Base-by-base conservation (phyloP, 352 stramenopile species). In the Globisporangium abappressorium region DNA sequence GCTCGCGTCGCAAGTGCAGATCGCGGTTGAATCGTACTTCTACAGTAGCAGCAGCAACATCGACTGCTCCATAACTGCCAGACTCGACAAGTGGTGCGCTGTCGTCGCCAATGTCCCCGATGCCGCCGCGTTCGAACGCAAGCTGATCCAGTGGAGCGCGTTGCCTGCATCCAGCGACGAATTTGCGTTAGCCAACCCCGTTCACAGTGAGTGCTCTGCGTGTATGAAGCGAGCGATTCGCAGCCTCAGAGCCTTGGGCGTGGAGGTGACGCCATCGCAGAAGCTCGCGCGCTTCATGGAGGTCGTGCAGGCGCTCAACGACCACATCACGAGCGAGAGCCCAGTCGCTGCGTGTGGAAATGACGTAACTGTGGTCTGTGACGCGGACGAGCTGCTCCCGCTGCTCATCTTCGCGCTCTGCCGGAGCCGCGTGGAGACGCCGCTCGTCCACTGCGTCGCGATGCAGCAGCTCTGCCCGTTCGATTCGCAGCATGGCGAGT, bases 401-500 rank as follows among this genome's bases (percentile, higher is more conserved):
- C 55, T 84, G 43, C 70, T 84, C 24, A 84, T 84, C 68, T 78
- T 77, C 34, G 70, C 68, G 28, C 59, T 84, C 30, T 72, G 68
- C 60, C 65, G 68, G 20, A 75, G 67, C 62, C 46, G 69, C 26
- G 9, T 84, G 5, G 24, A 30, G 1, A 54, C 69, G n/a, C 70
- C 74, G 28, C 70, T 74, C 9, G 38, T 58, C 2, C 66, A 77
- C 34, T 73, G 72, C 57, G 70, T 70, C 20, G 41, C 57, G 30
- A 65, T 84, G 54, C 67, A 70, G 22, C 65, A 65, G 24, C 65
- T 84, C 7, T 81, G 59, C 41, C 61, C 64, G 20, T 77, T 82
- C 24, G 68, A 66, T 15, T 77, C 74, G n/a, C 59, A 72, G 28
- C 38, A 72, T 34, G 77, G 77, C 26, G 74, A 84, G 73, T 54